Evolutionary conservation across 768 basidiomycete genomes (phyloP).

Genomic region (Trametes maxima): DNA sequence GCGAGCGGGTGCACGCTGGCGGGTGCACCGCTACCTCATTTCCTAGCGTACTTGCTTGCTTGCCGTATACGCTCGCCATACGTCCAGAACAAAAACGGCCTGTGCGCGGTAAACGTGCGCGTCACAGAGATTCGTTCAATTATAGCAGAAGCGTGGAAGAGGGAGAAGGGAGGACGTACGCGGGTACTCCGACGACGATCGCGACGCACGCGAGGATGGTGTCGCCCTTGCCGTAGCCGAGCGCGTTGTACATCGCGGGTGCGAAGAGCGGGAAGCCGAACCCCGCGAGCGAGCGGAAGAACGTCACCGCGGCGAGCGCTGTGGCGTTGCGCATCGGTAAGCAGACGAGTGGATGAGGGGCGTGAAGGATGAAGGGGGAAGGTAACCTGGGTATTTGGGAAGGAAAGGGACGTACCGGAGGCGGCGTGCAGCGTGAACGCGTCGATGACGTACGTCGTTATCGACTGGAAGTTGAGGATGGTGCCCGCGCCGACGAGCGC

Average conservation of each 20-base stretch:
- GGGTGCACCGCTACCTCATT: background rate
- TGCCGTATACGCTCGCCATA: constrained; percentile 51
- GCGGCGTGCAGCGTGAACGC: constrained; percentile 66
- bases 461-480: constrained; percentile 60
- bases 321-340: constrained; percentile 11
- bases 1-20: background rate
- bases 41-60: constrained; percentile 22
- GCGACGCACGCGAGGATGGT: constrained; percentile 63
- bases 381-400: too few relatives aligned
- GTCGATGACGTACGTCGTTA: constrained; percentile 71
- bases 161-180: constrained; percentile 35
- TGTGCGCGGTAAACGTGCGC: constrained; percentile 20
- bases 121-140: constrained; percentile 23
- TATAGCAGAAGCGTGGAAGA: constrained; percentile 30
- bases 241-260: constrained; percentile 60
- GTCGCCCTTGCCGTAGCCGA: constrained; percentile 72
- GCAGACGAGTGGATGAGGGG: background rate
- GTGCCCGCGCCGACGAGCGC: constrained; percentile 56
- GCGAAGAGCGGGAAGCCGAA: constrained; percentile 83
- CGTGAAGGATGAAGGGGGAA: background rate
- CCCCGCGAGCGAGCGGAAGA: constrained; percentile 64
- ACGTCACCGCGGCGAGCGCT: constrained; percentile 69
- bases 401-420: constrained; percentile 47
- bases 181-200: constrained; percentile 63
- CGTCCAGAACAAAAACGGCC: constrained; percentile 47